Evolutionary conservation across 2,329 filamentous ascomycete species (phyloP).

Genomic region (Apiospora malaysiana): DNA sequence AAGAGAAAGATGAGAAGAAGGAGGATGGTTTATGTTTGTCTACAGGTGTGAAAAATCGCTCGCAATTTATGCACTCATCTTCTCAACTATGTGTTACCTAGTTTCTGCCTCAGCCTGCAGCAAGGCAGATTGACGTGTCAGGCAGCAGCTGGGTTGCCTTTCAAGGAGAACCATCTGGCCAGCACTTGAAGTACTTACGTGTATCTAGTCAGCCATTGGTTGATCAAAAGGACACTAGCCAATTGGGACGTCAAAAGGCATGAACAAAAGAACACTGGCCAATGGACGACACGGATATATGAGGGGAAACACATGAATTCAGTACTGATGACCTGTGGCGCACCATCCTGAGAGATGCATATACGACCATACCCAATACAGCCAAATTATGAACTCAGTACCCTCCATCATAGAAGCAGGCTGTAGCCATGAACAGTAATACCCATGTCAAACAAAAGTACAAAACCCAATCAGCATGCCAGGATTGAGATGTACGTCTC

Average conservation of each 20-base stretch:
- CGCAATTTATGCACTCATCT: not conserved
- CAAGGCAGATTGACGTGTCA: not conserved
- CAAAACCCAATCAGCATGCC: not conserved
- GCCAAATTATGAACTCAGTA: too few species aligned
- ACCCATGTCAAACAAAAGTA: conserved; percentile 1
- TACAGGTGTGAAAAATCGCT: not conserved
- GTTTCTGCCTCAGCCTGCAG: not conserved
- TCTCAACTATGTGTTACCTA: not conserved
- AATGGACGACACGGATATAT: not conserved
- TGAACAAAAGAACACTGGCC: conserved; percentile 7
- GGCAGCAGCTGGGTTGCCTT: not conserved
- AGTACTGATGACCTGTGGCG: too few species aligned
- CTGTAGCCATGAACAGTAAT: not conserved
- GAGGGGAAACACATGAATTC: not conserved
- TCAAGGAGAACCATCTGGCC: not conserved
- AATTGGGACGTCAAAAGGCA: too few species aligned
- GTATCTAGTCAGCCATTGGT: too few species aligned
- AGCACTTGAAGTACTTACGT: not conserved
- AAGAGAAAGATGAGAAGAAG: too few species aligned
- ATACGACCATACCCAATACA: too few species aligned
- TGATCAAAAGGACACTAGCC: too few species aligned
- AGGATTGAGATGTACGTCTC: not conserved
- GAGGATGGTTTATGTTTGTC: not conserved
- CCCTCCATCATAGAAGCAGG: not conserved
- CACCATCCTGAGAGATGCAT: not conserved